Evolutionary conservation across 805 yeast genomes (phyloP).

Genomic region (Nakazawaea peltata): DNA sequence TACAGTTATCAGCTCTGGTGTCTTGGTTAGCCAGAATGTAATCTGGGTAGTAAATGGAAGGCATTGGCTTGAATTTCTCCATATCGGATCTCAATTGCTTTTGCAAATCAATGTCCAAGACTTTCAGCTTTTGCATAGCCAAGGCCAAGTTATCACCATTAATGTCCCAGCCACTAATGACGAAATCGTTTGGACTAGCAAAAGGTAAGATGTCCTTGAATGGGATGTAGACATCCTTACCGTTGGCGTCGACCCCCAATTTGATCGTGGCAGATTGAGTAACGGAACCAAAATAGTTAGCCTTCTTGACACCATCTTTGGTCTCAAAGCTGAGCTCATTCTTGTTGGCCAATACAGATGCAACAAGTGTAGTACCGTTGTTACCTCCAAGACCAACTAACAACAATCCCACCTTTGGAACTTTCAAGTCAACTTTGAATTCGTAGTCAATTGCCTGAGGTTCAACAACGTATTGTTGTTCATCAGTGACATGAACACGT

Average conservation of each 20-base stretch:
- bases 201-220: conserved; percentile 85
- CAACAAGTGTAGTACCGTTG: conserved; percentile 88
- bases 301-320: conserved; percentile 63
- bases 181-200: conserved; percentile 83
- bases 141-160: conserved; percentile 59
- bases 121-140: conserved; percentile 81
- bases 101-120: conserved; percentile 80
- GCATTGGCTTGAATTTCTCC: conserved; percentile 59
- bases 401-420: conserved; percentile 83
- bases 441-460: conserved; percentile 70
- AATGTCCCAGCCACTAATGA: conserved; percentile 95
- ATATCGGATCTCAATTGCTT: conserved; percentile 60
- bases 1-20: conserved; percentile 83
- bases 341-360: conserved; percentile 80
- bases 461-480: conserved; percentile 53
- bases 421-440: conserved; percentile 74
- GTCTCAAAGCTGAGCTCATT: conserved; percentile 70
- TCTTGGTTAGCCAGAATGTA: conserved; percentile 93
- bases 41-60: conserved; percentile 90
- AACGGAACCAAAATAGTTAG: conserved; percentile 88
- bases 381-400: conserved; percentile 96
- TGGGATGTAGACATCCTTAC: conserved; percentile 87
- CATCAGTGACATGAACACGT: conserved; percentile 45
- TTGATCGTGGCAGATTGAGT: conserved; percentile 89
- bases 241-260: conserved; percentile 75